Evolutionary conservation across 768 basidiomycete species (phyloP), one percentile per base, ranked within the genome.

Genomic region (Suillus sp.): DNA sequence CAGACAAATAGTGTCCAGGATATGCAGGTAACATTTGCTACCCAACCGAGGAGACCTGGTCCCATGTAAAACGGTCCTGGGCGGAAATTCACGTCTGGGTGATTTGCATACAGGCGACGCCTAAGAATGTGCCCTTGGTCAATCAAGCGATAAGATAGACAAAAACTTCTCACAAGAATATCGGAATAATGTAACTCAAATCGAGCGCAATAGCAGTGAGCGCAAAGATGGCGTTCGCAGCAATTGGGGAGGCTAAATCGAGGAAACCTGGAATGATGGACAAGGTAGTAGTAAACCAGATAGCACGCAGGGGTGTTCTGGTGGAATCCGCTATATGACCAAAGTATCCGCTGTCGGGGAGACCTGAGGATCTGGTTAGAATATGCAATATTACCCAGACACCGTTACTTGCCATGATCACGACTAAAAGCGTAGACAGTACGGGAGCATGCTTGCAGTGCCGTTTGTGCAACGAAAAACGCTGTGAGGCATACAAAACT

Each of bases 31-130:
- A 80, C 65, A 68, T 93, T 92, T 62, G 82, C 83, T 4, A 79
- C 70, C 78, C 82, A 82, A 0, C 91, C 91, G 18, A 91, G 72
- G 47, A 80, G 64, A 0, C 91, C 91, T 61, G 84, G 77, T 35
- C 92, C 89, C 86, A 94, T 87, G 77, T 89, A 93, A 78, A 94
- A 93, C 7, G 93, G 93, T 13, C 93, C 93, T 4, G 93, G 93
- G 64, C 84, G 87, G 81, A 95, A 95, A 69, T 83, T 80, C 42
- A 95, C 92, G 55, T 94, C 92, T 0, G 91, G 90, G 70, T 94
- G 92, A 61, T 86, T 81, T 66, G 81, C 77, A 74, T 82, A 92
- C 34, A 87, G 70, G 35, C 92, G 81, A 47, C 92, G 85, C 68
- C 81, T 79, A 22, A 22, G 37, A 53, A 5, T 20, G 20, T 32